These are phyloP conservation scores for Kodamaea alishanica DNA, from an alignment of 1,139 yeast genomes.

Conservation along the genomic window DNA sequence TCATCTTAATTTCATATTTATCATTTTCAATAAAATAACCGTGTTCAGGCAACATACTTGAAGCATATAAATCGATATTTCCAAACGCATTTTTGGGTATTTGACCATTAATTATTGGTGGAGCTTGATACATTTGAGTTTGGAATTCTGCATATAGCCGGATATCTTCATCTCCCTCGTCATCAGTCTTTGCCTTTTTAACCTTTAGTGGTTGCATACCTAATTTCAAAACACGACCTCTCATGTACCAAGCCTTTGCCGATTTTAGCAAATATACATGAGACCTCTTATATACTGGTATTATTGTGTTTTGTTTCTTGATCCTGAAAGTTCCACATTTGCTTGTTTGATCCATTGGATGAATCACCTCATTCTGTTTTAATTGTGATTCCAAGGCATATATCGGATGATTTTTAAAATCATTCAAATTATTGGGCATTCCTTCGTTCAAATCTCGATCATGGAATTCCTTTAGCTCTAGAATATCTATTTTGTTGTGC, in stretches of 20 bases:
- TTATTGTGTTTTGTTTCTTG: slow-evolving; percentile 29
- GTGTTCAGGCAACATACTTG: slow-evolving; percentile 80
- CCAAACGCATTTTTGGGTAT: slow-evolving; percentile 77
- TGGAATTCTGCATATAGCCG: slow-evolving; percentile 75
- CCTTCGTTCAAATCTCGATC: slow-evolving; percentile 73
- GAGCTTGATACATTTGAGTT: slow-evolving; percentile 68
- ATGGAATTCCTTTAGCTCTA: slow-evolving; percentile 68
- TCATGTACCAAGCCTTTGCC: slow-evolving; percentile 82
- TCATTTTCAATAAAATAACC: slow-evolving; percentile 52
- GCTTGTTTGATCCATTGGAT: slow-evolving; percentile 55
- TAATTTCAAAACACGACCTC: slow-evolving; percentile 69
- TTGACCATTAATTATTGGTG: slow-evolving; percentile 58
- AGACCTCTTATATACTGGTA: slow-evolving; percentile 63
- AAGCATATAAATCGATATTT: slow-evolving; percentile 73
- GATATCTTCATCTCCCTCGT: slow-evolving; percentile 41
- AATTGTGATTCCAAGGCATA: slow-evolving; percentile 78
- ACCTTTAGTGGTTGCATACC: slow-evolving; percentile 67
- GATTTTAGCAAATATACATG: slow-evolving; percentile 64
- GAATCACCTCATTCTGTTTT: slow-evolving; percentile 64
- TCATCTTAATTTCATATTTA: slow-evolving; percentile 38
- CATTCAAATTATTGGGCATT: slow-evolving; percentile 79
- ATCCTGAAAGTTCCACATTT: slow-evolving; percentile 65
- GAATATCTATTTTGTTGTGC: slow-evolving; percentile 52
- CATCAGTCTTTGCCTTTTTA: slow-evolving; percentile 21
- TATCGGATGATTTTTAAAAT: slow-evolving; percentile 84